phyloP scores from a whole-genome alignment of 169 alveolate genomes.

The Toxoplasma gondii region DNA sequence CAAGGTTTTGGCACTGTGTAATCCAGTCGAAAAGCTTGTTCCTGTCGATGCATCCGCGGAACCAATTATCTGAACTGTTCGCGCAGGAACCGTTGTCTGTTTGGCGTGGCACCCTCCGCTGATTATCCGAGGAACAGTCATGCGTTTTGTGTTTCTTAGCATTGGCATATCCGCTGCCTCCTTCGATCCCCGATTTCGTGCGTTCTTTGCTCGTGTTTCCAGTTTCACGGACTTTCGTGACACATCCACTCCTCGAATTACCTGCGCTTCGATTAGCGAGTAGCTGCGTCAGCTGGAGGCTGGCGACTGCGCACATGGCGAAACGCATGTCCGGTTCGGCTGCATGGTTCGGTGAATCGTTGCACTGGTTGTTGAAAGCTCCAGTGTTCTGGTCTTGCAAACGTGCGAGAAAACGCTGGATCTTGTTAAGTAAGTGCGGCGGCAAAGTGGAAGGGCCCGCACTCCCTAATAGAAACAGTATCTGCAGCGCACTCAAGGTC shows the following conservation, averaged over 20 bases:
- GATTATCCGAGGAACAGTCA: too few relatives aligned
- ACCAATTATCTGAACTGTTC: too few relatives aligned
- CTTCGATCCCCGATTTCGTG: too few relatives aligned
- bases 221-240: too few relatives aligned
- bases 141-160: too few relatives aligned
- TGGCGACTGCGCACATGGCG: neutral
- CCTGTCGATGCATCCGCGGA: neutral
- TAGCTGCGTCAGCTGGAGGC: neutral
- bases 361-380: neutral
- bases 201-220: too few relatives aligned
- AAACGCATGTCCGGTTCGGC: conserved; percentile 2
- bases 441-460: neutral
- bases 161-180: too few relatives aligned
- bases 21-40: neutral
- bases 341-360: neutral
- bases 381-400: neutral
- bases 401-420: neutral
- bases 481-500: conserved; percentile 15
- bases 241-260: too few relatives aligned
- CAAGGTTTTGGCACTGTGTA: neutral
- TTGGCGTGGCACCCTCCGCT: too few relatives aligned
- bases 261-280: neutral
- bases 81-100: too few relatives aligned
- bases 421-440: neutral
- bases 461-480: neutral